Evolutionary conservation across 768 basidiomycete species (phyloP).

Genomic region (Phlegmacium glaucopus): DNA sequence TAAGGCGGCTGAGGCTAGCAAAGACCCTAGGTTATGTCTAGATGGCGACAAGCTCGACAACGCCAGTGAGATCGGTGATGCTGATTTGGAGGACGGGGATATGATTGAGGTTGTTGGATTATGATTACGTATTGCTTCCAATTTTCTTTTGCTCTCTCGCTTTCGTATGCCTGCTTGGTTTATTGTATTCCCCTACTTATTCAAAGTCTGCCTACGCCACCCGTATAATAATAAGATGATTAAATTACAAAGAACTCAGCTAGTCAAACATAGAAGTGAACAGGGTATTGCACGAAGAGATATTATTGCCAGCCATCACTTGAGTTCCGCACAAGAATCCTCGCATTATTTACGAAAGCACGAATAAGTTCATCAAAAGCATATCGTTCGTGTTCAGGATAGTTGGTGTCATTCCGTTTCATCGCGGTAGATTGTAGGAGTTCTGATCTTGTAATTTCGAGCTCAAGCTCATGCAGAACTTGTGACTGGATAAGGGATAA

Average conservation of each 20-base stretch:
- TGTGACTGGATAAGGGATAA: slow-evolving; percentile 41
- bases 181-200: background rate
- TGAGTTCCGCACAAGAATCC: slow-evolving; percentile 80
- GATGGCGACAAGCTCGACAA: slow-evolving; percentile 74
- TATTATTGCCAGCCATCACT: slow-evolving; percentile 23
- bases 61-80: slow-evolving; percentile 55
- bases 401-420: slow-evolving; percentile 60
- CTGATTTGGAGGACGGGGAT: slow-evolving; percentile 79
- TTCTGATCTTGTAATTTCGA: slow-evolving; percentile 77
- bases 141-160: slow-evolving; percentile 4
- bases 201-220: too few species aligned
- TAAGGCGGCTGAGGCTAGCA: slow-evolving; percentile 24
- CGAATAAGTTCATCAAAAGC: slow-evolving; percentile 91
- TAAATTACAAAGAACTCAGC: too few species aligned
- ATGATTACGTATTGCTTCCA: slow-evolving; percentile 17
- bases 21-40: slow-evolving; percentile 51
- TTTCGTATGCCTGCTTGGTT: background rate
- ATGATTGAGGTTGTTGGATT: slow-evolving; percentile 71
- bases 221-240: too few species aligned
- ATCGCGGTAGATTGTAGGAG: slow-evolving; percentile 69
- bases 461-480: slow-evolving; percentile 80
- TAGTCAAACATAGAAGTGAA: too few species aligned
- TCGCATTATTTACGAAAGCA: slow-evolving; percentile 89
- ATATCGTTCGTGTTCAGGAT: slow-evolving; percentile 58
- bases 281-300: too few species aligned